A percentile compares a stretch with the other conserved stretches of the same genome.
Evolutionary conservation across 441 rosid species (phyloP).

Genomic region (Eutrema salsugineum): DNA sequence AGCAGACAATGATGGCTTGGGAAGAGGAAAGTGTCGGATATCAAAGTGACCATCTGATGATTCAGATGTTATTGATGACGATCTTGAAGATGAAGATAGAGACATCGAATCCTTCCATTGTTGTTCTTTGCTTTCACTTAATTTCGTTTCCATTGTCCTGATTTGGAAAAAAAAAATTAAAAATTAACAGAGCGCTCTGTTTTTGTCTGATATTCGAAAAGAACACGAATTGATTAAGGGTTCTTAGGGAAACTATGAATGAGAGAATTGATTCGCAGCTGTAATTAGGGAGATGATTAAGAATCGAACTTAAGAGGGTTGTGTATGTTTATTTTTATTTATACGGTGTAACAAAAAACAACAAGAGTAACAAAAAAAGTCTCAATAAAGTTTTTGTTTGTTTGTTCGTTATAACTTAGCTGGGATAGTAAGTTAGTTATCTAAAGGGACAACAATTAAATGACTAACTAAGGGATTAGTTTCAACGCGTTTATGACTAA

Average conservation of each 20-base stretch:
- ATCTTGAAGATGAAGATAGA: slow-evolving; percentile 7
- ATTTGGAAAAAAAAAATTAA: neutral
- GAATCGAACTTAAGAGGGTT: neutral
- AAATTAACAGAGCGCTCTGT: slow-evolving; percentile 13
- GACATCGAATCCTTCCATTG: slow-evolving; percentile 12
- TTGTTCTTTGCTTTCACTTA: slow-evolving; percentile 6
- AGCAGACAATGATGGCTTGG: slow-evolving; percentile 10
- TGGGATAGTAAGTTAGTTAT: neutral
- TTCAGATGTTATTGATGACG: slow-evolving; percentile 38
- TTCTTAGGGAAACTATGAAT: neutral
- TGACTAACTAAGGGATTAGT: slow-evolving; percentile 16
- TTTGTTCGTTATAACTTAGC: neutral
- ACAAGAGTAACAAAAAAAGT: slow-evolving; percentile 1
- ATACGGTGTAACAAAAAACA: neutral
- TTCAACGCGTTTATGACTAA: neutral
- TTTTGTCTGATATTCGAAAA: neutral
- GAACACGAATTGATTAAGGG: neutral
- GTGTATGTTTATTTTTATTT: neutral
- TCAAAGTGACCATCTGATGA: slow-evolving; percentile 36
- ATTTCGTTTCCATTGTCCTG: slow-evolving; percentile 17
- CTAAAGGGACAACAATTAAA: neutral
- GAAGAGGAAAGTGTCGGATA: slow-evolving; percentile 20
- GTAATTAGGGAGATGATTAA: neutral
- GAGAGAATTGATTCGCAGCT: neutral
- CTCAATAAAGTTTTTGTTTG: neutral